Evolutionary conservation across 768 basidiomycete species (phyloP).

Genomic region (Tulasnella sp.): DNA sequence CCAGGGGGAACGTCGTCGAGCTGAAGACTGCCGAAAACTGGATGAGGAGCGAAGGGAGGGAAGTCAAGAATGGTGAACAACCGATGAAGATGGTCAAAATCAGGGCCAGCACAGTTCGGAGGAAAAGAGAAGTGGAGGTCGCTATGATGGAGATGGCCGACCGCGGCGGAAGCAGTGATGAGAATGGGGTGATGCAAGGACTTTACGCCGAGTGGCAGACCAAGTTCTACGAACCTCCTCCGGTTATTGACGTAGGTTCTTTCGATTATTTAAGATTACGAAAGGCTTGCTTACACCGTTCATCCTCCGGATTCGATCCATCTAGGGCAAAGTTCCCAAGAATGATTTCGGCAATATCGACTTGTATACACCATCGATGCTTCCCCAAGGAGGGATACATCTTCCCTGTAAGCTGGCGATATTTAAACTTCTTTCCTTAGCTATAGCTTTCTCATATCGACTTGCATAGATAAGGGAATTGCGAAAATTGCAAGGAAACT

Average conservation of each 20-base stretch:
- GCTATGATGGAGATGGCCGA: slow-evolving; percentile 49
- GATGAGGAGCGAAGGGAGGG: slow-evolving; percentile 76
- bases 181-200: slow-evolving; percentile 72
- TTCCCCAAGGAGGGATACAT: slow-evolving; percentile 81
- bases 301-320: background rate
- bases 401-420: slow-evolving; percentile 70
- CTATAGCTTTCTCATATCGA: background rate
- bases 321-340: slow-evolving; percentile 85
- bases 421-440: background rate
- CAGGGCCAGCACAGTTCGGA: slow-evolving; percentile 74
- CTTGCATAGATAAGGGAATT: slow-evolving; percentile 66
- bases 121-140: slow-evolving; percentile 67
- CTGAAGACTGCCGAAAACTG: slow-evolving; percentile 92
- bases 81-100: slow-evolving; percentile 88
- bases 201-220: slow-evolving; percentile 85
- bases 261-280: background rate
- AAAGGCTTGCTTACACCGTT: background rate
- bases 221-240: slow-evolving; percentile 69
- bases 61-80: slow-evolving; percentile 67
- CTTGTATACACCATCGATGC: slow-evolving; percentile 91
- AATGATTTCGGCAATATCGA: slow-evolving; percentile 98
- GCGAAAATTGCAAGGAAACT: slow-evolving; percentile 85
- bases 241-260: slow-evolving; percentile 72
- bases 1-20: slow-evolving; percentile 74
- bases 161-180: slow-evolving; percentile 40